Evolutionary conservation across 1,284 basidiomycete genomes (phyloP), one percentile per base, ranked within the genome.

Genomic region (Sanghuangporus weigelae): DNA sequence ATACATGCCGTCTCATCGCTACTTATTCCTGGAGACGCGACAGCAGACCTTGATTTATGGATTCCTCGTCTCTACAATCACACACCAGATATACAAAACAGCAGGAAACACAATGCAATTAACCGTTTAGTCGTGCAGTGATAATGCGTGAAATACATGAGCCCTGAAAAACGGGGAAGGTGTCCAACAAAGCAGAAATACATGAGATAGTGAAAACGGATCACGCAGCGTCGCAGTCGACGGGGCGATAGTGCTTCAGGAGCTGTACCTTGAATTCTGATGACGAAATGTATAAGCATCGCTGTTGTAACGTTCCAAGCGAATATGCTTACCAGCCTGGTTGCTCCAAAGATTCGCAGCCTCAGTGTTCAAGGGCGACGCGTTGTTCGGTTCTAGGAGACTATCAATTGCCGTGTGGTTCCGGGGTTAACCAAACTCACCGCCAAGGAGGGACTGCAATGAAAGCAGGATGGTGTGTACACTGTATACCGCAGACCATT

Each of bases 401-500:
- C 46, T 6, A n/a, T 56, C 26, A 36, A 57, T 19, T 26, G 44
- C 1, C 57, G 44, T 56, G 39, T 40, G 19, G 49, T 19, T 42
- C 63, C 63, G 57, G 53, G n/a, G 6, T 21, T 14, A 53, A 58
- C 26, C 16, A 12, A 46, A 75, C 83, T 50, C 70, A 92, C 92
- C 91, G 69, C 92, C 92, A 54, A 95, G 81, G 35, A 95, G 77
- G 8, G 90, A 92, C 70, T 95, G 92, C 62, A 95, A 74, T 7
- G 92, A 94, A n/a, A 95, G 77, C 12, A 95, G 80, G 51, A 95
- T 90, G 0, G 92, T 93, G 68, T 93, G 90, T 36, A 94, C 93
- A 63, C 90, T 92, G 73, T 95, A 93, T 2, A 94, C 88, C 8
- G 93, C 92, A 11, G 90, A 92, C 92, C 92, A 95, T 72, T 94